Base-by-base conservation (phyloP, 1,284 basidiomycete species). In the Cutaneotrichosporon mucoides region DNA sequence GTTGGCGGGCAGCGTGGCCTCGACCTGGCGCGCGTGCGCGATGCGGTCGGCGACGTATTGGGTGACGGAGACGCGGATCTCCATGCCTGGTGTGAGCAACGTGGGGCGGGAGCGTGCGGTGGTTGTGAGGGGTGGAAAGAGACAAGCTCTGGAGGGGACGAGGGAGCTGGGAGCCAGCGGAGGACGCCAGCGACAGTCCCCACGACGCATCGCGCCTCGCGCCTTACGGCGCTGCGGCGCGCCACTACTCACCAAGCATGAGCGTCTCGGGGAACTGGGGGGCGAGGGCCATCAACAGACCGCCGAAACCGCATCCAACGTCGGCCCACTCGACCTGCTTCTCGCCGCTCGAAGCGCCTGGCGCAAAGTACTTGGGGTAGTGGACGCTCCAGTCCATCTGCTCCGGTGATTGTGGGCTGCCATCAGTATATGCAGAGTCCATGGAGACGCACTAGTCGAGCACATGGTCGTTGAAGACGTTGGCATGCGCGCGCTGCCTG, bases 281-380 rank as follows among this genome's bases (percentile, higher is more conserved):
- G 0, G 94, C 92, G 33, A 99, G 85, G 7, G 89, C 82, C 70
- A 96, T 90, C 60, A 97, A 81, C 45, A 99, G 84, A 6, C 96
- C 96, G 13, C 96, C 96, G 72, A 99, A 99, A 43, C 96, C 96
- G 76, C 96, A 99, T 0, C 96, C 96, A 24, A 99, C 86, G 78
- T 99, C 96, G 3, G 92, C 95, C 73, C 95, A 96, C 78, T 95
- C 92, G 41, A 96, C 94, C 11, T 80, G 50, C 55, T 70, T 72
- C 24, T 42, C 62, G 43, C 57, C 58, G 69, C 78, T 62, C 5
- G 47, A 59, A 4, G 63, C 57, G 7, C 62, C 41, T 6, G 62
- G n/a, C 16, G 81, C 76, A 66, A 77, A 81, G 75, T 86, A 88
- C 41, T 84, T 82, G 3, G 95, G 95, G 77, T 88, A 99, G 77